These are phyloP conservation scores for Umbelopsis vinacea DNA, from an alignment of 192 early-diverging fungal species.

Conservation along the genomic window DNA sequence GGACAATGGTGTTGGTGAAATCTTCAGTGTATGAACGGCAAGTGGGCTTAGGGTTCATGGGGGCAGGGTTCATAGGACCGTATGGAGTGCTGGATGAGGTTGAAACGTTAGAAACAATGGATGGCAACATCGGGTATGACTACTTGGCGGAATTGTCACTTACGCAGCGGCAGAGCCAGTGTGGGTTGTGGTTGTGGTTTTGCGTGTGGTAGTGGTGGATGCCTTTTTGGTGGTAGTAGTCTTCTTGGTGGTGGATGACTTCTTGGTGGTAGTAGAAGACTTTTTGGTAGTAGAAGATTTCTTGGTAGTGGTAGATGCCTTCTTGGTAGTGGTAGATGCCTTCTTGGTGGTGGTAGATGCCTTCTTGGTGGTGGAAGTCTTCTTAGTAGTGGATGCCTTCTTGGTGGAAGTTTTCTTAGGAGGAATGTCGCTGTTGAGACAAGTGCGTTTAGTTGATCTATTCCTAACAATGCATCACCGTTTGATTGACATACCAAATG, in stretches of 20 bases:
- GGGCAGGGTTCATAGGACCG: background rate
- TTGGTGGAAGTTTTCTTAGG: background rate
- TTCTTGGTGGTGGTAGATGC: background rate
- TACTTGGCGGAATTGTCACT: background rate
- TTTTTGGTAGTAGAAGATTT: background rate
- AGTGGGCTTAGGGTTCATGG: conserved; percentile 20
- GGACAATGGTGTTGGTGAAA: conserved; percentile 4
- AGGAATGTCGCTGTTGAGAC: background rate
- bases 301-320: background rate
- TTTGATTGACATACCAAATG: conserved; percentile 9
- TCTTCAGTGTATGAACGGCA: conserved; percentile 23
- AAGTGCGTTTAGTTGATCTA: no score
- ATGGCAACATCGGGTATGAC: background rate
- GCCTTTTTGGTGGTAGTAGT: background rate
- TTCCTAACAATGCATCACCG: background rate
- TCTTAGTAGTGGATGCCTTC: conserved; percentile 1
- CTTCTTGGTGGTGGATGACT: background rate
- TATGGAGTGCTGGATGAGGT: background rate
- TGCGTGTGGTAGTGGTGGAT: background rate
- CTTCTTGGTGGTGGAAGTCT: background rate
- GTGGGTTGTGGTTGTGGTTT: background rate
- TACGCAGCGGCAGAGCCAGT: background rate
- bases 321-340: background rate
- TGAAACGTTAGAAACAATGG: background rate
- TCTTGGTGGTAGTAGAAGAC: background rate